phyloP scores from a whole-genome alignment of 805 yeast species.

The Isabelozyma rhagii region DNA sequence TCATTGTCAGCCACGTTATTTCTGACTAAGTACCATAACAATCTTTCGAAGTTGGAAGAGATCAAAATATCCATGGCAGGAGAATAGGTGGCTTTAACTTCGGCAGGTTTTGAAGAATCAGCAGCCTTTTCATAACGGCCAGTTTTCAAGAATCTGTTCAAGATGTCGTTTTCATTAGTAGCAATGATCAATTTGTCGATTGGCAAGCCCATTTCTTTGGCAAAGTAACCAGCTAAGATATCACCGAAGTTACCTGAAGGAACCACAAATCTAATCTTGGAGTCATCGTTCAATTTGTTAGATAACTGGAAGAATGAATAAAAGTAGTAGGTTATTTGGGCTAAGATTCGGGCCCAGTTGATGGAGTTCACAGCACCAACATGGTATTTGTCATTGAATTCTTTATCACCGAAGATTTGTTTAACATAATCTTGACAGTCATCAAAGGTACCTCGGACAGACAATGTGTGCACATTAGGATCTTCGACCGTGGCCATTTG shows the following conservation, averaged over 20 bases:
- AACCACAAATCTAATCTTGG: conserved; percentile 77
- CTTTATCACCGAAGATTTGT: conserved; percentile 83
- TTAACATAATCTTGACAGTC: conserved; percentile 98
- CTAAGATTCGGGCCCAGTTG: conserved; percentile 98
- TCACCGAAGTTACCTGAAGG: conserved; percentile 99
- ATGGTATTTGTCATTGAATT: conserved; percentile 85
- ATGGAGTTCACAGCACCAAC: conserved; percentile 98
- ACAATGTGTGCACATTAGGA: conserved; percentile 87
- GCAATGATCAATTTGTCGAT: conserved; percentile 84
- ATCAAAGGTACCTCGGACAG: conserved; percentile 95
- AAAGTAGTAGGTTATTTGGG: conserved; percentile 96
- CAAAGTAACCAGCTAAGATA: conserved; percentile 93
- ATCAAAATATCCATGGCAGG: conserved; percentile 99
- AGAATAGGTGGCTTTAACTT: conserved; percentile 83
- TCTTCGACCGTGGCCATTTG: conserved; percentile 98
- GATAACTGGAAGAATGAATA: conserved; percentile 78
- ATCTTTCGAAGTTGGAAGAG: conserved; percentile 93
- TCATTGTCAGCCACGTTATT: conserved; percentile 54
- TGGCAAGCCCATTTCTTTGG: conserved; percentile 94
- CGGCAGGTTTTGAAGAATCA: conserved; percentile 35
- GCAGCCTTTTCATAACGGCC: conserved; percentile 79
- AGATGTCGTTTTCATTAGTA: conserved; percentile 92
- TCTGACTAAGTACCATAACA: conserved; percentile 89
- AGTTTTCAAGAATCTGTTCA: conserved; percentile 85
- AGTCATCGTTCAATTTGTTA: conserved; percentile 29